Evolutionary conservation across 306 rosid genomes (phyloP).

Genomic region (Quercus aquifolioides): DNA sequence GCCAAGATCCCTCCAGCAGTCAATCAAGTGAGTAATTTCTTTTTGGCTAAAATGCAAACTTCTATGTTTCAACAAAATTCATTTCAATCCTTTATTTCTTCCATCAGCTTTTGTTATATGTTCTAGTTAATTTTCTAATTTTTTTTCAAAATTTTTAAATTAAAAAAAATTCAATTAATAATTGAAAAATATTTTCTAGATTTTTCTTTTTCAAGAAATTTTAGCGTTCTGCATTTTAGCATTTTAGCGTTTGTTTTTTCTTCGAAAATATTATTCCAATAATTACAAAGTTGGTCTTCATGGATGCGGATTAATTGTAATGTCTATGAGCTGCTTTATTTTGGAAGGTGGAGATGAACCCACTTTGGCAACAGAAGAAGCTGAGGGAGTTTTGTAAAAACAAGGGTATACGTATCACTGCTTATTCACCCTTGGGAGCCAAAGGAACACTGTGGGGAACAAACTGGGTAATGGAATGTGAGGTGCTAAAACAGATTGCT

Average conservation of each 20-base stretch:
- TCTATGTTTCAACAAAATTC: no score
- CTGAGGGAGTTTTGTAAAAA: neutral
- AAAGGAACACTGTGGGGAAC: constrained; percentile 7
- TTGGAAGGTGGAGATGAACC: constrained; percentile 2
- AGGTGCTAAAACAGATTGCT: neutral
- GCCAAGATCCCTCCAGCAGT: neutral
- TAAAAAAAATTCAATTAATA: no score
- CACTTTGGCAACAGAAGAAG: neutral
- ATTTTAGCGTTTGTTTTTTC: no score
- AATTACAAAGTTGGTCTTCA: neutral
- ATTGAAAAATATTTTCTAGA: no score
- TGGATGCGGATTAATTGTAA: no score
- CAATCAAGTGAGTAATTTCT: neutral
- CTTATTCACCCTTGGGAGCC: constrained; percentile 4
- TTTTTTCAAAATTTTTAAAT: no score
- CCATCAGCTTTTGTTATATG: no score
- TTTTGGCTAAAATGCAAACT: neutral
- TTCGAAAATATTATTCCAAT: no score
- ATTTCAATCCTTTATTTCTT: no score
- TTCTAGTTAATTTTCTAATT: no score
- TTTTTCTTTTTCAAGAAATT: no score
- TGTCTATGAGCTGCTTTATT: neutral
- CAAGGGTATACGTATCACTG: neutral
- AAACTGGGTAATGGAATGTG: neutral
- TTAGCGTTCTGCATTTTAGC: no score